Percentiles rank a stretch among this genome's conserved stretches.
These are phyloP conservation scores for Aspergillus sp. DNA, from an alignment of 2,329 filamentous ascomycete genomes.

Conservation along the genomic window DNA sequence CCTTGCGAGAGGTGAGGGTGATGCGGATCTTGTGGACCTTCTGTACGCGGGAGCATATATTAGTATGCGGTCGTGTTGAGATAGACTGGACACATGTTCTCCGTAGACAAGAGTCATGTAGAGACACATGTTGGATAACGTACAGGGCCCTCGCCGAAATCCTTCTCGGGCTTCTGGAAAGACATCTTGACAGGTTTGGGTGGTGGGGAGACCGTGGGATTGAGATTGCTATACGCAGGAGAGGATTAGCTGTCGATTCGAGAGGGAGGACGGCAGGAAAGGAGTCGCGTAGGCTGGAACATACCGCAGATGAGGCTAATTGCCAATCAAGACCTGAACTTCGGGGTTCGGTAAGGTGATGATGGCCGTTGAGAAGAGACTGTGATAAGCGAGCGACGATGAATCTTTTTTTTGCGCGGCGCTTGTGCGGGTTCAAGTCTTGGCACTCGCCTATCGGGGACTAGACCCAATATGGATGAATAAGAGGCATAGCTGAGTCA, in stretches of 20 bases:
- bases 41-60: conserved; percentile 38
- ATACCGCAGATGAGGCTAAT: conserved; percentile 28
- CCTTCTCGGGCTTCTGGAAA: conserved; percentile 94
- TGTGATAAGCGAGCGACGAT: conserved; percentile 15
- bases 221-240: conserved; percentile 16
- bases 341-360: conserved; percentile 76
- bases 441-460: conserved; percentile 39
- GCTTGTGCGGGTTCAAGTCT: conserved; percentile 30
- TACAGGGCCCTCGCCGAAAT: conserved; percentile 83
- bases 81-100: no score
- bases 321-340: conserved; percentile 80
- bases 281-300: conserved; percentile 3
- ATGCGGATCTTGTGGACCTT: conserved; percentile 99
- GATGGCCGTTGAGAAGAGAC: conserved; percentile 43
- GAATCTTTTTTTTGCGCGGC: conserved; percentile 17
- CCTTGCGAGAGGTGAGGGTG: conserved; percentile 94
- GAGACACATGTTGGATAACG: conserved; percentile 35
- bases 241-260: conserved; percentile 6
- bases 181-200: conserved; percentile 65
- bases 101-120: background rate
- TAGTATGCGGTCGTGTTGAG: background rate
- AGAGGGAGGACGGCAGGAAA: background rate
- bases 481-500: conserved; percentile 1
- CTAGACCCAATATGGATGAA: conserved; percentile 28
- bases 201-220: conserved; percentile 22